Conservation (phyloP, 352 stramenopile species). For the Pythium oligandrum region DNA sequence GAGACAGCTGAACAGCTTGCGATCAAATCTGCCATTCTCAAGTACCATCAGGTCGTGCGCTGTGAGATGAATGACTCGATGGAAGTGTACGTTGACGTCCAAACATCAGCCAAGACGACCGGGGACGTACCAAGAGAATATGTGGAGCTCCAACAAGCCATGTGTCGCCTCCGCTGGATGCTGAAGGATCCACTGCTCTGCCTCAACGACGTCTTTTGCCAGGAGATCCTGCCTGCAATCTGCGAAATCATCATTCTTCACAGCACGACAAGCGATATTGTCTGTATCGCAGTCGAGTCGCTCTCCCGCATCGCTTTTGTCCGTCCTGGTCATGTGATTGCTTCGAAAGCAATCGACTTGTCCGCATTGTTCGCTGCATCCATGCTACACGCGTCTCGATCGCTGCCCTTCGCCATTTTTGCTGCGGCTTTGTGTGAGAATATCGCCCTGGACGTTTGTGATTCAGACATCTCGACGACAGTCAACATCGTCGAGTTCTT, state of each 20-base stretch:
- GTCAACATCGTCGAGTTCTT: slow-evolving; percentile 1
- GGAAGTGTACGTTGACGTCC: slow-evolving; percentile 10
- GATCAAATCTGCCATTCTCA: neutral
- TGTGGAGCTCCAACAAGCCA: slow-evolving; percentile 1
- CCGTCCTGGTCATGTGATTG: neutral
- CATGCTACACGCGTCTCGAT: slow-evolving; percentile 6
- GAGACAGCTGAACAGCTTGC: no score
- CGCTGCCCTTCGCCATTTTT: slow-evolving; percentile 14
- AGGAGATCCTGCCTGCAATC: slow-evolving; percentile 4
- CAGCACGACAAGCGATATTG: slow-evolving; percentile 7
- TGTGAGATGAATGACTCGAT: neutral
- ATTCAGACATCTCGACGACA: neutral
- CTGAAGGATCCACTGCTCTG: neutral
- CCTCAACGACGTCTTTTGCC: neutral
- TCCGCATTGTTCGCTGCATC: slow-evolving; percentile 7
- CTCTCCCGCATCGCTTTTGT: slow-evolving; percentile 13
- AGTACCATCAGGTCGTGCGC: neutral
- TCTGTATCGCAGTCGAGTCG: slow-evolving; percentile 19
- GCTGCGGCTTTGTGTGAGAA: slow-evolving; percentile 15
- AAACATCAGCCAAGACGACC: slow-evolving; percentile 8
- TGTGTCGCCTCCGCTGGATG: slow-evolving; percentile 2
- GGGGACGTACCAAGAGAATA: slow-evolving; percentile 3
- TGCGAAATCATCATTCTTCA: slow-evolving; percentile 14
- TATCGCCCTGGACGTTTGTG: slow-evolving; percentile 6
- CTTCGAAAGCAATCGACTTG: slow-evolving; percentile 1